Percentiles rank a stretch among this genome's conserved stretches.
These are phyloP conservation scores for Mortierella sp. DNA, from an alignment of 371 early-diverging fungal genomes.

Conservation along the genomic window DNA sequence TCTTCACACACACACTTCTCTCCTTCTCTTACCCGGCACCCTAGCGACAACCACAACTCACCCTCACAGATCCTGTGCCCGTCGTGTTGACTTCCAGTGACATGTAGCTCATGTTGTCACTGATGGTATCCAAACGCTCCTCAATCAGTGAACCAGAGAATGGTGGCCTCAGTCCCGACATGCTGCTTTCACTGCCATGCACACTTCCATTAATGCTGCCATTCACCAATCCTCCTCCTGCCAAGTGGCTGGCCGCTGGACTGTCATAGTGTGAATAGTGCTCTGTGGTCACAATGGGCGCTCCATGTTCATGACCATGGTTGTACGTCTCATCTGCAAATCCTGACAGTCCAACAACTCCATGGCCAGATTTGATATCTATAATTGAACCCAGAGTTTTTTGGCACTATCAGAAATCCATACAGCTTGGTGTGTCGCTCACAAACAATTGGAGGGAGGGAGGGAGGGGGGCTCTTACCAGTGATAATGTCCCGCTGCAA, in stretches of 20 bases:
- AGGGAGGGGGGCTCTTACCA: slow-evolving; percentile 31
- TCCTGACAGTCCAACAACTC: slow-evolving; percentile 13
- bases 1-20: no score
- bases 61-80: slow-evolving; percentile 73
- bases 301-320: no score
- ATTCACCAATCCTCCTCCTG: slow-evolving; percentile 31
- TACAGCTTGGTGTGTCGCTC: no score
- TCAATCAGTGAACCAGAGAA: slow-evolving; percentile 26
- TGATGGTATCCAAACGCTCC: slow-evolving; percentile 37
- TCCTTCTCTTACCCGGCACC: no score
- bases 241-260: slow-evolving; percentile 21
- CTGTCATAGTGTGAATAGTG: no score
- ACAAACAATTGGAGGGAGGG: neutral
- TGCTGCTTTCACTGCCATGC: no score
- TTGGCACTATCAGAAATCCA: no score
- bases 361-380: slow-evolving; percentile 40
- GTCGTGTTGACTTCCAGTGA: slow-evolving; percentile 79
- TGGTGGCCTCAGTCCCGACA: slow-evolving; percentile 1
- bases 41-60: slow-evolving; percentile 11
- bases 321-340: no score
- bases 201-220: slow-evolving; percentile 17
- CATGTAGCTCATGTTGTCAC: slow-evolving; percentile 67
- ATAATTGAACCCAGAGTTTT: neutral
- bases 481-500: slow-evolving; percentile 65
- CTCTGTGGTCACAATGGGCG: no score